Conservation (phyloP, 345 rosid genomes). For the Melaleuca quinquenervia region DNA sequence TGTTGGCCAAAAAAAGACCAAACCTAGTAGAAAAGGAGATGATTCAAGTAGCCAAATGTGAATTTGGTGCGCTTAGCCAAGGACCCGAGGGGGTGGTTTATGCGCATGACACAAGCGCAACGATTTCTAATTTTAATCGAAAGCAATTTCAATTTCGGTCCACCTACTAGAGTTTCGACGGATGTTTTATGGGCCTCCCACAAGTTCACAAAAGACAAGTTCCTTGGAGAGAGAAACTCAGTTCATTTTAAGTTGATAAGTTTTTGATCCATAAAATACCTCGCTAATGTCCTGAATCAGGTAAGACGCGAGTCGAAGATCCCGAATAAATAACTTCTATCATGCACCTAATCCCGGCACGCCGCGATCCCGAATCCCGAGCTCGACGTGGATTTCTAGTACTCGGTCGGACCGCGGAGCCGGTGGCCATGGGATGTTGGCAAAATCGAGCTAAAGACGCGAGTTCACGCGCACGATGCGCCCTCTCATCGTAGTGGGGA, state of each 20-base stretch:
- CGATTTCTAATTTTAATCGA: not conserved
- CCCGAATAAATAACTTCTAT: accelerated
- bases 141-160: not conserved
- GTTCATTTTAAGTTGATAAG: not conserved
- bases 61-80: accelerated
- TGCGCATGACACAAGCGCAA: accelerated
- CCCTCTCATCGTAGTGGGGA: not conserved
- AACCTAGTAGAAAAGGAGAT: not conserved
- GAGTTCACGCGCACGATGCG: not conserved
- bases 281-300: too few species aligned
- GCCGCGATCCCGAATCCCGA: not conserved
- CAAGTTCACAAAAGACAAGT: not conserved
- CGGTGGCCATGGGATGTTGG: not conserved
- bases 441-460: not conserved
- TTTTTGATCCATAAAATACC: not conserved
- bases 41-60: not conserved
- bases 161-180: not conserved
- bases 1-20: accelerated
- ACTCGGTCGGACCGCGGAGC: not conserved
- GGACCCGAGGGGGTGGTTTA: not conserved
- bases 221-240: not conserved
- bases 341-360: not conserved
- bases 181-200: not conserved
- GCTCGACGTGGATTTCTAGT: not conserved
- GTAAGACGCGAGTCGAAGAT: not conserved